phyloP scores from a whole-genome alignment of 1,284 basidiomycete genomes.

The Cryptococcus sp. region DNA sequence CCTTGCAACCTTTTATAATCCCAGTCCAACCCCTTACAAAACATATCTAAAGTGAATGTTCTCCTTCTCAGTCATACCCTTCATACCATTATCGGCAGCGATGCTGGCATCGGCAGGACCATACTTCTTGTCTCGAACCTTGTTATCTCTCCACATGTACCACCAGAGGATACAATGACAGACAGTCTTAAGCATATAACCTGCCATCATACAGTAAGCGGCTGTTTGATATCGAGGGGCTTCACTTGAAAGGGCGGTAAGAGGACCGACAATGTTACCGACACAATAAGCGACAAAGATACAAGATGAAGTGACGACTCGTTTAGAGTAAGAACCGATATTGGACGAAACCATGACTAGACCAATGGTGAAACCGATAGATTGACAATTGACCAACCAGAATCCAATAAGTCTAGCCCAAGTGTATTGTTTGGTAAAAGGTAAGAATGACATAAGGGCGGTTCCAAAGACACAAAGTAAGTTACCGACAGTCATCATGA shows the following conservation, averaged over 20 bases:
- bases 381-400: conserved; percentile 35
- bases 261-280: conserved; percentile 31
- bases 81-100: conserved; percentile 40
- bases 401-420: conserved; percentile 39
- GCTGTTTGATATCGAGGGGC: conserved; percentile 38
- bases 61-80: conserved; percentile 33
- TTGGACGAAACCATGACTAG: conserved; percentile 43
- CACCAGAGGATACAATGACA: conserved; percentile 19
- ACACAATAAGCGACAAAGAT: conserved; percentile 37
- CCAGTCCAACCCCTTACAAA: background rate
- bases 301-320: conserved; percentile 33
- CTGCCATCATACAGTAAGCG: conserved; percentile 37
- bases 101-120: conserved; percentile 29
- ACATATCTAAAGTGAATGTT: background rate
- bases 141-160: conserved; percentile 36
- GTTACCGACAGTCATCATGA: conserved; percentile 39
- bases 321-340: conserved; percentile 35
- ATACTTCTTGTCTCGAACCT: conserved; percentile 28
- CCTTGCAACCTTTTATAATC: too few relatives aligned
- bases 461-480: conserved; percentile 33
- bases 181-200: conserved; percentile 28
- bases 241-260: conserved; percentile 28
- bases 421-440: conserved; percentile 26
- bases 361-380: conserved; percentile 42
- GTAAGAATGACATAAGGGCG: conserved; percentile 40